These are phyloP conservation scores for Peniophora sp. DNA, from an alignment of 1,284 basidiomycete genomes.

Conservation along the genomic window DNA sequence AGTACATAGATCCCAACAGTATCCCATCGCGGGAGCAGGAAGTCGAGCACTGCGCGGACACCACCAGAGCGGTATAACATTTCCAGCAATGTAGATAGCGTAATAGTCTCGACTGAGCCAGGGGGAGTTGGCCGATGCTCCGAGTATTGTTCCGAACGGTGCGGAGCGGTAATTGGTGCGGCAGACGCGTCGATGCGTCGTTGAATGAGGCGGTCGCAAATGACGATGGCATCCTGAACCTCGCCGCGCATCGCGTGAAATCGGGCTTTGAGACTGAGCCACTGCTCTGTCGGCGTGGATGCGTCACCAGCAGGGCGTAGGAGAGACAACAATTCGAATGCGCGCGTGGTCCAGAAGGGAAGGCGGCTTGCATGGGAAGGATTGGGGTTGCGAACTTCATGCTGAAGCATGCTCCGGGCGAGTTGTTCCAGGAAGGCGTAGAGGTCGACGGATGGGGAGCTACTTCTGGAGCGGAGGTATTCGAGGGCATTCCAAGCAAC, in stretches of 20 bases:
- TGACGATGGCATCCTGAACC: conserved; percentile 14
- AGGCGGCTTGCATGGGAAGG: too few species aligned
- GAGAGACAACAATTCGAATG: too few species aligned
- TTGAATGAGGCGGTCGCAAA: conserved; percentile 12
- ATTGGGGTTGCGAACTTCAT: too few species aligned
- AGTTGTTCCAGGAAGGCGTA: too few species aligned
- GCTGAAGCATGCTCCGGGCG: too few species aligned
- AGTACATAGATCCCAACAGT: background rate
- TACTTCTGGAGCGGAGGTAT: background rate
- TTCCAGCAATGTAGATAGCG: background rate
- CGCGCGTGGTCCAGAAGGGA: too few species aligned
- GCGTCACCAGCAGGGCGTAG: too few species aligned
- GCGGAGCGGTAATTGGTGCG: too few species aligned
- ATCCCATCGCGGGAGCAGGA: background rate
- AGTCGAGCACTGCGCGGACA: background rate
- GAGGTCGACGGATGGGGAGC: too few species aligned
- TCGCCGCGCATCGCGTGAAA: conserved; percentile 14
- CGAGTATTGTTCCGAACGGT: too few species aligned
- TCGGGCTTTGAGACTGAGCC: conserved; percentile 12
- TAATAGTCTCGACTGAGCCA: background rate
- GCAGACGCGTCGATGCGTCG: conserved; percentile 5
- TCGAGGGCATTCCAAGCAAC: conserved; percentile 9
- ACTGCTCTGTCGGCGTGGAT: conserved; percentile 6
- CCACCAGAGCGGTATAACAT: background rate
- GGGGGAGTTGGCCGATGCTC: background rate